Evolutionary conservation across 164 flowering plant genomes (phyloP), one percentile per base, ranked within the genome.

Genomic region (Macadamia tetraphylla): DNA sequence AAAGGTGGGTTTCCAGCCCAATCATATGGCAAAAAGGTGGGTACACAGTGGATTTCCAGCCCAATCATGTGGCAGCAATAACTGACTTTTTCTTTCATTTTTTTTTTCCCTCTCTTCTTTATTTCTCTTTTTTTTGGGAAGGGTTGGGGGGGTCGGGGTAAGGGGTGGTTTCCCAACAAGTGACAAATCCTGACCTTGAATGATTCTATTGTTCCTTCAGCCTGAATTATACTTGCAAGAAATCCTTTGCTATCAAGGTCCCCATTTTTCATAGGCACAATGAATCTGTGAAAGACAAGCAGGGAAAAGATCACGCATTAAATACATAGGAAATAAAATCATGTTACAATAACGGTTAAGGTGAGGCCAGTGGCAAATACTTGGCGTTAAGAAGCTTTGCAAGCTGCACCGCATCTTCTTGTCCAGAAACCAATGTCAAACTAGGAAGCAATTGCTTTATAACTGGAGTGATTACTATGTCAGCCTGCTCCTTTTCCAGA

Each of bases 241-340:
- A 88, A 60, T 53, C 94, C 96, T 81, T 84, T 87, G 80, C 84
- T 74, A 57, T 86, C 98, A 12, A 91, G 94, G 43, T 88, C 98
- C 66, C 98, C 97, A 71, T 91, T 94, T 72, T 77, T 81, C 98
- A 94, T 88, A 11, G 98, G 86, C 70, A 94, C 94, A 60, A 94
- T 61, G 69, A 77, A 90, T 81, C 98, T 94, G 71, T 11, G 62
- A 79, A 43, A 66, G 51, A 68, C 74, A 56, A 32, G 44, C 46
- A 64, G 18, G 15, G 35, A 40, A 40, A 32, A 23, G 23, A 23
- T 23, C 17, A 53, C 7, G 44, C 29, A n/a, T 43, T 10, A 42
- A 23, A 4, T n/a, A 48, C 18, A 69, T 31, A 1, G 44, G 5
- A 6, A 30, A 72, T 51, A 62, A 62, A 52, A 9, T 6, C 30